Percentiles rank a stretch among this genome's conserved stretches.
Conservation (phyloP, 768 basidiomycete genomes). For the Serpula lacrymans region DNA sequence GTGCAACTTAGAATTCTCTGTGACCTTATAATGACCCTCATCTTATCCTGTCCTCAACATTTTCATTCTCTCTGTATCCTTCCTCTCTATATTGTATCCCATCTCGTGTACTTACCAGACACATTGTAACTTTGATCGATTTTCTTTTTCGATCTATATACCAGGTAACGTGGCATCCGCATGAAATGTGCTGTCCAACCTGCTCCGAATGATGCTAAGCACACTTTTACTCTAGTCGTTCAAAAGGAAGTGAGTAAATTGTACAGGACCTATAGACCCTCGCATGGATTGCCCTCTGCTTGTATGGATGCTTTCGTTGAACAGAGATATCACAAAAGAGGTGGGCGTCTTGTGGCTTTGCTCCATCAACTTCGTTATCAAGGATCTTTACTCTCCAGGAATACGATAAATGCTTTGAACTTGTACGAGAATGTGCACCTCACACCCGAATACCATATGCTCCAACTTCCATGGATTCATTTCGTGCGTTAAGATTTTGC, state of each 20-base stretch:
- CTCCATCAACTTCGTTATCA: conserved; percentile 7
- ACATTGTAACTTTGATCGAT: conserved; percentile 1
- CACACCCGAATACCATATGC: conserved; percentile 53
- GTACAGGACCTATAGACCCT: conserved; percentile 6
- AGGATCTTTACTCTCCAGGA: conserved; percentile 43
- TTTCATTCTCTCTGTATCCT: conserved; percentile 3
- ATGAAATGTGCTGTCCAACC: neutral
- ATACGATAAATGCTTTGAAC: conserved; percentile 63
- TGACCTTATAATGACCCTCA: conserved; percentile 24
- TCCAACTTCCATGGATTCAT: conserved; percentile 57
- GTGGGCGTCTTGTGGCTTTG: conserved; percentile 32
- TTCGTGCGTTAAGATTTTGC: conserved; percentile 47
- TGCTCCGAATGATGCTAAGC: neutral
- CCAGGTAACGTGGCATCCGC: neutral
- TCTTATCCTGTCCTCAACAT: conserved; percentile 8
- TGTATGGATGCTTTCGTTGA: conserved; percentile 78
- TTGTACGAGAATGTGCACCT: conserved; percentile 58
- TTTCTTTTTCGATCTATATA: conserved; percentile 3
- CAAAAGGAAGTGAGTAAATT: neutral
- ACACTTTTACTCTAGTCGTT: neutral
- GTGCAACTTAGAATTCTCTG: conserved; percentile 22
- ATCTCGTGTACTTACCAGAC: neutral
- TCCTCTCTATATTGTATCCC: conserved; percentile 3
- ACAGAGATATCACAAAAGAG: conserved; percentile 66
- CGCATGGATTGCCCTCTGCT: conserved; percentile 64